Base-by-base conservation (phyloP, 805 yeast genomes). In the Zygotorulaspora sp. region DNA sequence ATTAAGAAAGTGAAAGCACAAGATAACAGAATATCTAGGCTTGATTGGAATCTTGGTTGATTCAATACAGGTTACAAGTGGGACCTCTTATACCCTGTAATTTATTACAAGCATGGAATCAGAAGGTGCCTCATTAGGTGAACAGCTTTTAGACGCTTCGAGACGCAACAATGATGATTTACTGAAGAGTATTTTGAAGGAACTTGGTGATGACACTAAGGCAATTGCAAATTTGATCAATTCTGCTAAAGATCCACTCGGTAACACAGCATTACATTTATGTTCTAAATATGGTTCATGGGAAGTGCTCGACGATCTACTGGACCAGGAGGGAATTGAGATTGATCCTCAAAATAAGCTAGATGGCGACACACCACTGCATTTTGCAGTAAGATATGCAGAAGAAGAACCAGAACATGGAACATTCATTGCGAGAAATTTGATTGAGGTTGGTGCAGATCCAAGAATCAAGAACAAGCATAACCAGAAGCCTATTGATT, bases 381-480 rank as follows among this genome's bases (percentile, higher is more conserved):
- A 90, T 62, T 65, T 75, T 44, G 94, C 96, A 4, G 95, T 81
- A 9, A 74, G 74, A 44, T 90, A 83, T 59, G 71, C 89, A 10
- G 67, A 69, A 31, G 79, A 77, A 17, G 96, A 90, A 55, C 85
- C 92, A 0, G 96, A 85, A 43, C 88, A 83, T 60, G 96, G 95
- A 1, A 66, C 71, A 16, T 85, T 80, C 49, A 69, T 88, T 22
- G 77, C 80, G 9, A 95, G 85, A 53, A 83, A 81, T 57, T 72
- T 92, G 45, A 67, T 92, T 27, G 96, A 89, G 53, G 95, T 94
- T 19, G 97, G 98, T 2, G 80, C 92, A 1, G 92, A 89, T 62
- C 85, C 94, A 2, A 69, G 73, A 34, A 56, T 74, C 12, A 70
- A 59, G 46, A 83, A 83, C 55, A 72, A 70, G 24, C 67, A 70